phyloP scores from a whole-genome alignment of 768 basidiomycete species.

The Amanita jacksonii region DNA sequence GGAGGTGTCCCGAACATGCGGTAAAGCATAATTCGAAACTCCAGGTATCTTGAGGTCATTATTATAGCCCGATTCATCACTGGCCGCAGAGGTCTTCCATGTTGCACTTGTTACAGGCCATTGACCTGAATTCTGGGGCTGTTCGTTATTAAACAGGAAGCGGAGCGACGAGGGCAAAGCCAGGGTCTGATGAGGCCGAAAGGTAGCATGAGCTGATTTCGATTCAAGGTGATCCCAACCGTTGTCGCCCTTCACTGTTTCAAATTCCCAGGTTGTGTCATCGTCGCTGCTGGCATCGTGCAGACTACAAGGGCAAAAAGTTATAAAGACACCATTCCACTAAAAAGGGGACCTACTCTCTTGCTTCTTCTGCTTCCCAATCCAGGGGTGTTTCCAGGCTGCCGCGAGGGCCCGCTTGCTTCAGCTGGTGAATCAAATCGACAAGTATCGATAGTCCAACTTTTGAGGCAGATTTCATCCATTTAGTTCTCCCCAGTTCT shows the following conservation, averaged over 20 bases:
- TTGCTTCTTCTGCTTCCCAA: slow-evolving; percentile 64
- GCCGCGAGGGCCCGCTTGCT: slow-evolving; percentile 67
- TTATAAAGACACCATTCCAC: not conserved
- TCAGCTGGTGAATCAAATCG: slow-evolving; percentile 74
- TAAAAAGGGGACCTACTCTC: slow-evolving; percentile 28
- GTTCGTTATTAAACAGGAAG: slow-evolving; percentile 61
- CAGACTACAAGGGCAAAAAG: slow-evolving; percentile 10
- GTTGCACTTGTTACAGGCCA: not conserved
- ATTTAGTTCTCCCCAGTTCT: slow-evolving; percentile 78
- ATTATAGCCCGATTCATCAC: not conserved
- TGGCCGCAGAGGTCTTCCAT: not conserved
- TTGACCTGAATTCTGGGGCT: slow-evolving; percentile 6
- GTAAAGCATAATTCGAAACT: no score
- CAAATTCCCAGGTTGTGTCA: slow-evolving; percentile 63
- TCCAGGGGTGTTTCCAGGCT: slow-evolving; percentile 64
- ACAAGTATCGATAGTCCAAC: slow-evolving; percentile 56
- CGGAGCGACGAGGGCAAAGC: slow-evolving; percentile 72
- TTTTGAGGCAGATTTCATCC: slow-evolving; percentile 77
- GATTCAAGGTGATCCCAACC: slow-evolving; percentile 8
- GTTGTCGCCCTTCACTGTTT: slow-evolving; percentile 45
- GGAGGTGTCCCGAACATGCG: no score
- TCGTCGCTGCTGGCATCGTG: slow-evolving; percentile 20
- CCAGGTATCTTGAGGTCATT: no score
- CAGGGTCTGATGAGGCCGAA: slow-evolving; percentile 38
- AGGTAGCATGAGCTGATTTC: slow-evolving; percentile 29